Conservation (phyloP, 768 basidiomycete species). For the Russula virescens region DNA sequence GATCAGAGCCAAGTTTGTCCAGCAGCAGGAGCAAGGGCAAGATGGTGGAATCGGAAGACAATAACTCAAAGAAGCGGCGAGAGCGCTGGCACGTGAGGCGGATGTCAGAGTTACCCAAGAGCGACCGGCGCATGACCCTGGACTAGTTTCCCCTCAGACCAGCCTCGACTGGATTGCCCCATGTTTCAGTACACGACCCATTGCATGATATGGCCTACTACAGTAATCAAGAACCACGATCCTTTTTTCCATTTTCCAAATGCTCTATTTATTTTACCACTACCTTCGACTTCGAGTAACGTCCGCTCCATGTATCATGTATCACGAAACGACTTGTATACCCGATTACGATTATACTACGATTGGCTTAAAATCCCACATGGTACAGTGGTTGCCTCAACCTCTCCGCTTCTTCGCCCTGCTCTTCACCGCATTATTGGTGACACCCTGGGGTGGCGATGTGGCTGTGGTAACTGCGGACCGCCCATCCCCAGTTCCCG, state of each 20-base stretch:
- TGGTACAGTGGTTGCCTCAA: not conserved
- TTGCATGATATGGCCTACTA: not conserved
- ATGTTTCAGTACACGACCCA: not conserved
- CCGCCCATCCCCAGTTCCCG: slow-evolving; percentile 6
- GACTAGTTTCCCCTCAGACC: slow-evolving; percentile 9
- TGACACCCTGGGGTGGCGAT: not conserved
- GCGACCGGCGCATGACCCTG: slow-evolving; percentile 17
- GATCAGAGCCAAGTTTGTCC: not conserved
- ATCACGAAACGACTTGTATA: not conserved
- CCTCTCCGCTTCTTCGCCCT: slow-evolving; percentile 15
- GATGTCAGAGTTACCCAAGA: slow-evolving; percentile 4
- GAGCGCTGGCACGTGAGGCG: slow-evolving; percentile 20
- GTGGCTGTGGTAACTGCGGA: slow-evolving; percentile 15
- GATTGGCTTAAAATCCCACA: not conserved
- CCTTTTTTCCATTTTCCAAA: not conserved
- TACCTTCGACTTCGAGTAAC: not conserved
- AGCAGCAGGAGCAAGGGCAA: slow-evolving; percentile 9
- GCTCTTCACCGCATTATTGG: slow-evolving; percentile 7
- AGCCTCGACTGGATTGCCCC: no score
- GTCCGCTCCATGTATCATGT: not conserved
- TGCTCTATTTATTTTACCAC: slow-evolving; percentile 3
- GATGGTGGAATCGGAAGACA: slow-evolving; percentile 18
- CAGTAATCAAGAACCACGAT: no score
- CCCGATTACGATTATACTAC: not conserved
- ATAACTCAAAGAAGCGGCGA: slow-evolving; percentile 4